Evolutionary conservation across 208 protist species (phyloP), one percentile per base, ranked within the genome.

Genomic region (Blechomonas ayalai): DNA sequence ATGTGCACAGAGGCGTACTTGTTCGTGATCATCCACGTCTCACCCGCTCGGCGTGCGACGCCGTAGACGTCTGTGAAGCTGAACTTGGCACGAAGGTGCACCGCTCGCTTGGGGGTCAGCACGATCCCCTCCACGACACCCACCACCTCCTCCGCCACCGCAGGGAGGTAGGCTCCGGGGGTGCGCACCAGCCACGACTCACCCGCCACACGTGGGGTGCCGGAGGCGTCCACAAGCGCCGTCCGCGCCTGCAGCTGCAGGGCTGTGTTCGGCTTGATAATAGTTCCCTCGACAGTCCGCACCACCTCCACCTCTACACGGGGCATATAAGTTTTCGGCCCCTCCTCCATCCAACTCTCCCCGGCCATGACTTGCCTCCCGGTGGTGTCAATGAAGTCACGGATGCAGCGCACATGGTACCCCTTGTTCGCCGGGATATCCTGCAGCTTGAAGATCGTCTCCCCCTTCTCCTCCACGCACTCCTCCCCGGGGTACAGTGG

Each of bases 251-350:
- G 52, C 13, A 98, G 47, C n/a, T 74, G 59, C 28, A 98, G 67
- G 10, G 91, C 95, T 23, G 73, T 60, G 62, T 95, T 92, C 2
- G 84, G 74, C 26, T 67, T 65, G 23, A 98, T 74, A 33, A 95
- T 66, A 0, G 54, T 39, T 4, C 83, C 77, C 12, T 65, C 45
- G 7, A 97, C 67, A 22, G 56, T 60, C 27, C 70, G 52, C 16
- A 96, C 38, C 15, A 97, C 67, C 43, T 65, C 52, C 40, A 95
- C 86, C 42, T 95, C 84, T 8, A 95, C 71, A 4, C 60, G 67
- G 16, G 94, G 95, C 3, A 81, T 73, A 62, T 97, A 97, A 32
- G 88, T 94, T 32, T 81, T 53, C 13, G 95, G 94, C 3, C 92
- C 94, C 25, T 65, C 54, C 18, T 93, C 81, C 34, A 97, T 59